These are phyloP conservation scores for Arctium minus DNA, from an alignment of 129 eudicot species.

Conservation along the genomic window DNA sequence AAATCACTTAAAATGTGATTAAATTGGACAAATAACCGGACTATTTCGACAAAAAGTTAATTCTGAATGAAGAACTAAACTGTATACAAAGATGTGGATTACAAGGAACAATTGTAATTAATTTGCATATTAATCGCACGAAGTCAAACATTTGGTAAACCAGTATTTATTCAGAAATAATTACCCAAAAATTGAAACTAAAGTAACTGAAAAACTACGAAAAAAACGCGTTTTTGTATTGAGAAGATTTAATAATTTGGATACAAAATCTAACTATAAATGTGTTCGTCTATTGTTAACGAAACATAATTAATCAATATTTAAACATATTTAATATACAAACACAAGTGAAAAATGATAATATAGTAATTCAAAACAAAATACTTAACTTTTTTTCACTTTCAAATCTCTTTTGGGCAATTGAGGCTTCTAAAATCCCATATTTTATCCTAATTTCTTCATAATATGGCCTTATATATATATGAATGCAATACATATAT, in stretches of 20 bases:
- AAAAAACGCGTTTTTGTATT: too few species aligned
- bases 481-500: neutral
- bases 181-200: too few species aligned
- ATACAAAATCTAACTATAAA: neutral
- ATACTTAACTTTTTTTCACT: neutral
- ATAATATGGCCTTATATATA: neutral
- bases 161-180: too few species aligned
- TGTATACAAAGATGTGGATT: too few species aligned
- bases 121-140: too few species aligned
- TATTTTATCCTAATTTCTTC: neutral
- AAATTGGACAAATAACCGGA: too few species aligned
- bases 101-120: neutral
- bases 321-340: neutral
- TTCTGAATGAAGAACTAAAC: too few species aligned
- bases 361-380: neutral
- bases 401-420: neutral
- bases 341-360: neutral
- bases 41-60: too few species aligned
- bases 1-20: too few species aligned
- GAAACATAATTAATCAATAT: neutral
- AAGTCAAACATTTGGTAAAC: too few species aligned
- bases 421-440: constrained; percentile 9
- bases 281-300: neutral
- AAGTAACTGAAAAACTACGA: too few species aligned
- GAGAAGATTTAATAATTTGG: too few species aligned